Percentiles rank a stretch among this genome's conserved stretches.
Conservation (phyloP, 2,329 filamentous ascomycete genomes). For the Botrytis paeoniae region DNA sequence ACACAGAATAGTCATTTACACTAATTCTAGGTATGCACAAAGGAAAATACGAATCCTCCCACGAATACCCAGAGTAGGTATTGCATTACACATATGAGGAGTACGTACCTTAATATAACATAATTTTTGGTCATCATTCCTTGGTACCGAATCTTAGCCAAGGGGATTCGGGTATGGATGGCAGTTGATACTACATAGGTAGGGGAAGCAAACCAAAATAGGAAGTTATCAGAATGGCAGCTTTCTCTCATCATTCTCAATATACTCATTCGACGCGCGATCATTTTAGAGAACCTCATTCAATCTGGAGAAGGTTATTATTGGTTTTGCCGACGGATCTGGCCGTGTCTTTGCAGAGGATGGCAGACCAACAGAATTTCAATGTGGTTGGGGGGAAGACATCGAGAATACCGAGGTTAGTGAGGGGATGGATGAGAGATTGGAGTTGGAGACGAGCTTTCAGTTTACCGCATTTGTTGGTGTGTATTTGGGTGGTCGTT, state of each 20-base stretch:
- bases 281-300: slow-evolving; percentile 32
- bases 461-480: slow-evolving; percentile 65
- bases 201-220: not conserved
- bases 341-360: slow-evolving; percentile 28
- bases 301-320: slow-evolving; percentile 31
- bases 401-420: slow-evolving; percentile 21
- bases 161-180: slow-evolving; percentile 9
- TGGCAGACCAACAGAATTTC: slow-evolving; percentile 27
- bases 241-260: slow-evolving; percentile 27
- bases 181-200: not conserved
- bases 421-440: slow-evolving; percentile 39
- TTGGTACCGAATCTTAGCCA: not conserved
- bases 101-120: not conserved
- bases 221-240: slow-evolving; percentile 25
- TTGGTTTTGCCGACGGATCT: slow-evolving; percentile 28
- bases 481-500: slow-evolving; percentile 70
- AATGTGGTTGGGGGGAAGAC: slow-evolving; percentile 22
- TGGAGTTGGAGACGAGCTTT: slow-evolving; percentile 51
- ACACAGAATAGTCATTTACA: not conserved
- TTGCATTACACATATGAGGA: not conserved
- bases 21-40: not conserved
- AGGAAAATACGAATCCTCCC: not conserved
- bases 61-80: not conserved
- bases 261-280: slow-evolving; percentile 29
- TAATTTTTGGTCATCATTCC: slow-evolving; percentile 1